These are phyloP conservation scores for Decorospora gaudefroyi DNA, from an alignment of 2,329 filamentous ascomycete genomes.

Conservation along the genomic window DNA sequence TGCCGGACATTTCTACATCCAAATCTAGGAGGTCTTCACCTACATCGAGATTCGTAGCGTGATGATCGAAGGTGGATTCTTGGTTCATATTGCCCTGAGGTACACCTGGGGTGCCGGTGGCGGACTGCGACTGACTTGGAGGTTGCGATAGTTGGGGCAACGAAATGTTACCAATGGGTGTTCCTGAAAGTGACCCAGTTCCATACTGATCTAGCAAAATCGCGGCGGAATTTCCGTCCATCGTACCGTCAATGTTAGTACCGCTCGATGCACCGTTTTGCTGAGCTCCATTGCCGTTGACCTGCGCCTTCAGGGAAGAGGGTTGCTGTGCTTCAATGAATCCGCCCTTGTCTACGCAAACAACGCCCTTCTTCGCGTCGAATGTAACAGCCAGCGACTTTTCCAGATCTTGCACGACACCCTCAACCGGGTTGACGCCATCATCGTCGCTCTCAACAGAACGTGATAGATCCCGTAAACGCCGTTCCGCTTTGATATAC, in stretches of 20 bases:
- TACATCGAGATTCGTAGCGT: constrained; percentile 32
- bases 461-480: constrained; percentile 69
- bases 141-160: constrained; percentile 60
- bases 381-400: constrained; percentile 69
- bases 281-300: constrained; percentile 38
- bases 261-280: constrained; percentile 45
- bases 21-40: constrained; percentile 48
- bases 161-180: constrained; percentile 64
- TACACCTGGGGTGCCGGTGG: constrained; percentile 59
- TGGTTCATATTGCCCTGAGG: constrained; percentile 28
- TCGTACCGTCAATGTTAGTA: constrained; percentile 33
- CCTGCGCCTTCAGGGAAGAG: constrained; percentile 33
- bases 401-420: constrained; percentile 77
- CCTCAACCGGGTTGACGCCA: constrained; percentile 61
- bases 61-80: constrained; percentile 32
- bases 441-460: constrained; percentile 29
- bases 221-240: constrained; percentile 55
- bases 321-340: constrained; percentile 61
- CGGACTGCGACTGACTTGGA: constrained; percentile 63
- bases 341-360: constrained; percentile 78
- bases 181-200: constrained; percentile 63
- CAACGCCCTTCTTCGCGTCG: constrained; percentile 65
- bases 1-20: constrained; percentile 63
- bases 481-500: constrained; percentile 74
- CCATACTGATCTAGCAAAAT: constrained; percentile 72